These are phyloP conservation scores for Pichia exigua DNA, from an alignment of 805 yeast species.

Conservation along the genomic window DNA sequence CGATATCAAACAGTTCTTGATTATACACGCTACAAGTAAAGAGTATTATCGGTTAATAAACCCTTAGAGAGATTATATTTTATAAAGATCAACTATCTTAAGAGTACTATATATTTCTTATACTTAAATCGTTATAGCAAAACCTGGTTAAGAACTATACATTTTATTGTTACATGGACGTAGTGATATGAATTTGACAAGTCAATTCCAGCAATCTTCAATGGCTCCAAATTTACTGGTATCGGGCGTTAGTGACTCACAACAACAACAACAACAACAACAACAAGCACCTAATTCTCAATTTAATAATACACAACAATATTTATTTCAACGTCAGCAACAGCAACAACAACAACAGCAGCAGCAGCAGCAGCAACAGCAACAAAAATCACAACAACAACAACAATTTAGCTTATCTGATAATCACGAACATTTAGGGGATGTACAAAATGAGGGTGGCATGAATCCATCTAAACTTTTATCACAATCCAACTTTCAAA, in stretches of 20 bases:
- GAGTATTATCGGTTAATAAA: background rate
- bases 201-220: conserved; percentile 14
- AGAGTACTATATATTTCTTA: background rate
- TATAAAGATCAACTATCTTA: background rate
- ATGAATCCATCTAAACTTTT: conserved; percentile 30
- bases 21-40: background rate
- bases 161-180: background rate
- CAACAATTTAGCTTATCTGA: conserved; percentile 12
- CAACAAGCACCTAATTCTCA: conserved; percentile 5
- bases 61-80: background rate
- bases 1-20: background rate
- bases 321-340: conserved; percentile 8
- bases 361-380: conserved; percentile 14
- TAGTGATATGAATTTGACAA: conserved; percentile 10
- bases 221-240: background rate
- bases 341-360: conserved; percentile 17
- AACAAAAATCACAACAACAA: conserved; percentile 16
- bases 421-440: conserved; percentile 2
- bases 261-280: conserved; percentile 1
- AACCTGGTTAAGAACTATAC: background rate
- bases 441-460: conserved; percentile 15
- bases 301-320: conserved; percentile 3
- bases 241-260: conserved; percentile 3
- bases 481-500: conserved; percentile 33
- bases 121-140: background rate